Percentiles rank a stretch among this genome's conserved stretches.
phyloP scores from a whole-genome alignment of 192 early-diverging fungal genomes.

The Coemansia reversa region DNA sequence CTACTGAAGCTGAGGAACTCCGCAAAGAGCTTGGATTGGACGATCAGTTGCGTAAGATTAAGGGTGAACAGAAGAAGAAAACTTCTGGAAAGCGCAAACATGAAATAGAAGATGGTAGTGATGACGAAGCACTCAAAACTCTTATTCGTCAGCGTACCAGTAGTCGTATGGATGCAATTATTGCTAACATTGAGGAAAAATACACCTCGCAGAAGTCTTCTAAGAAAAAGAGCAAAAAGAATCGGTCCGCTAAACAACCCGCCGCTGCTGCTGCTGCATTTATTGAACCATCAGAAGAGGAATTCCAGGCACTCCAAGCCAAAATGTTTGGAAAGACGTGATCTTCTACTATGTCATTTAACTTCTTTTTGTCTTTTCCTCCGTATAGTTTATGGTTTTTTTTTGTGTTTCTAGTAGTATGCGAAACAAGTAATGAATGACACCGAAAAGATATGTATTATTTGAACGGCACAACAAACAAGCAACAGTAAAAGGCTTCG shows the following conservation, averaged over 20 bases:
- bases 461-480: too few relatives aligned
- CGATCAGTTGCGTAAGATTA: conserved; percentile 56
- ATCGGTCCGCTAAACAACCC: conserved; percentile 9
- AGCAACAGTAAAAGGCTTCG: background rate
- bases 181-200: conserved; percentile 60
- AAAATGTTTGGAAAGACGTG: conserved; percentile 57
- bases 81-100: conserved; percentile 22
- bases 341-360: background rate
- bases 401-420: background rate
- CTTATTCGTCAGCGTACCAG: conserved; percentile 58
- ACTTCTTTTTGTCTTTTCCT: background rate
- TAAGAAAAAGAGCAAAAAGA: conserved; percentile 13
- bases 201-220: conserved; percentile 28
- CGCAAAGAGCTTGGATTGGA: conserved; percentile 62
- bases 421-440: background rate
- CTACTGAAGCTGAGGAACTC: conserved; percentile 60
- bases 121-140: conserved; percentile 48
- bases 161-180: conserved; percentile 56
- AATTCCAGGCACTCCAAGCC: conserved; percentile 63
- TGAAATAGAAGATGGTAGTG: conserved; percentile 7
- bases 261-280: conserved; percentile 9
- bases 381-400: background rate
- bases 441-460: background rate
- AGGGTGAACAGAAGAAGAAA: conserved; percentile 32
- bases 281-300: conserved; percentile 60